Conservation (phyloP, 306 rosid species). For the Rubus idaeus region DNA sequence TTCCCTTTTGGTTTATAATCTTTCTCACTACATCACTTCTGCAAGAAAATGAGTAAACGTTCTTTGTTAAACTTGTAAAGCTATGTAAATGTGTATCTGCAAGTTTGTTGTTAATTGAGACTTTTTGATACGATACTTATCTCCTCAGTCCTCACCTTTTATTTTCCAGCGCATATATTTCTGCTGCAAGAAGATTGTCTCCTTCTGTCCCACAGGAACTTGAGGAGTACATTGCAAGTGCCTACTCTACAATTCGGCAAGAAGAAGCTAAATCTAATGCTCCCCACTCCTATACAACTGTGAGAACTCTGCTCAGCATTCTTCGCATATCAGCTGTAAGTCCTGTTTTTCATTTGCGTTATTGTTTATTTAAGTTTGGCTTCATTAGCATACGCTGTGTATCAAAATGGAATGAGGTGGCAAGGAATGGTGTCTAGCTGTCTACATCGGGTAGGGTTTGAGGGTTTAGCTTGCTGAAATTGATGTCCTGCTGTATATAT, state of each 20-base stretch:
- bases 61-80: background rate
- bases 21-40: no score
- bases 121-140: slow-evolving; percentile 16
- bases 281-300: slow-evolving; percentile 94
- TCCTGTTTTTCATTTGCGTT: slow-evolving; percentile 7
- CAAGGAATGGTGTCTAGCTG: background rate
- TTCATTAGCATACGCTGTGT: background rate
- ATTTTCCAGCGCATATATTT: slow-evolving; percentile 71
- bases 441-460: background rate
- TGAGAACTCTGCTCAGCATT: slow-evolving; percentile 95
- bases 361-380: background rate
- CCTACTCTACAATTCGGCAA: slow-evolving; percentile 87
- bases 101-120: background rate
- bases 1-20: no score
- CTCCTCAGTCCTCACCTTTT: background rate
- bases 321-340: slow-evolving; percentile 94
- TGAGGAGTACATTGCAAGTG: slow-evolving; percentile 93
- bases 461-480: background rate
- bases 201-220: slow-evolving; percentile 78
- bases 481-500: background rate
- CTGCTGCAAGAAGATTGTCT: slow-evolving; percentile 90
- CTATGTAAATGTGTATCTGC: background rate
- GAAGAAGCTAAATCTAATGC: slow-evolving; percentile 88
- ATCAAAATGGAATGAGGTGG: slow-evolving; percentile 1
- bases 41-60: no score